These are phyloP conservation scores for Saccharum spontaneum DNA, from an alignment of 176 grass and related monocot species.

Conservation along the genomic window DNA sequence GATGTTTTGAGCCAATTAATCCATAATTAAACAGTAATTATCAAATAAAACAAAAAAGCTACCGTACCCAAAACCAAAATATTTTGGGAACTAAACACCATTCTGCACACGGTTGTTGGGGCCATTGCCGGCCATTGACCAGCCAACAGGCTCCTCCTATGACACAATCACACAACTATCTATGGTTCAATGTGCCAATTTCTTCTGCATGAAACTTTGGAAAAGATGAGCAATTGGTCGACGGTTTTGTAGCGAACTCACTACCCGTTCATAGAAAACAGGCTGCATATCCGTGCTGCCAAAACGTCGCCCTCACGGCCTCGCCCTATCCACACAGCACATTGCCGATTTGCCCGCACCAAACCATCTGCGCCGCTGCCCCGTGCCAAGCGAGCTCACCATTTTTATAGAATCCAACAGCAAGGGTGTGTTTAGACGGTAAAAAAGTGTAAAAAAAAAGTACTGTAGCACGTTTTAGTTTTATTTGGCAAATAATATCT, in stretches of 20 bases:
- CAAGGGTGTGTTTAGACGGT: too few species aligned
- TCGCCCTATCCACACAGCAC: background rate
- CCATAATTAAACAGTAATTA: too few species aligned
- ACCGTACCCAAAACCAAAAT: too few species aligned
- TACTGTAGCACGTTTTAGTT: too few species aligned
- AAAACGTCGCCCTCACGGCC: too few species aligned
- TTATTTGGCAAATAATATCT: too few species aligned
- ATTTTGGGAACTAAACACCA: background rate
- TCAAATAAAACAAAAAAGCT: too few species aligned
- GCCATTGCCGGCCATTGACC: background rate
- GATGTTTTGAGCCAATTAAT: too few species aligned
- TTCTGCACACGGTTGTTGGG: constrained; percentile 18
- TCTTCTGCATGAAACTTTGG: background rate
- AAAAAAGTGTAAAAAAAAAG: too few species aligned
- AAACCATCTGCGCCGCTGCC: background rate
- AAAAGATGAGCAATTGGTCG: background rate
- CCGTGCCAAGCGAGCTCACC: background rate
- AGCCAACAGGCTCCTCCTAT: background rate
- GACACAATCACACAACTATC: background rate
- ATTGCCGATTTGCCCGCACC: background rate
- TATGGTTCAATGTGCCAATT: background rate
- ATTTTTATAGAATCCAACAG: background rate
- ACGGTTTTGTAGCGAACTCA: background rate
- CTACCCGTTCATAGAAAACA: background rate
- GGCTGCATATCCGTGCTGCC: too few species aligned